phyloP scores from a whole-genome alignment of 441 rosid genomes.

The Adansonia gregorii region DNA sequence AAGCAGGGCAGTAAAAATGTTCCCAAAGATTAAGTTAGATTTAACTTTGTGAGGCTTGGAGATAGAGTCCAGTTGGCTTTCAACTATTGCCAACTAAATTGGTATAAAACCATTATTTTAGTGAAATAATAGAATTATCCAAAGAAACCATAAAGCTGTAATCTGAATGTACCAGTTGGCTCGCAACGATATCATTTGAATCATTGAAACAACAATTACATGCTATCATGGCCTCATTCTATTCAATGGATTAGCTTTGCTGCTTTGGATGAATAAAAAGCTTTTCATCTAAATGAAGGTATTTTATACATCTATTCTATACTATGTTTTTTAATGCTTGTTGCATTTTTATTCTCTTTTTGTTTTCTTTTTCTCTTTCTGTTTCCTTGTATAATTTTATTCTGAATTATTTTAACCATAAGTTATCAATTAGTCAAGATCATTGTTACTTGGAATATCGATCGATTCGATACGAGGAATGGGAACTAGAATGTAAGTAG shows the following conservation, averaged over 20 bases:
- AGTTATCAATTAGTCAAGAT: too few species aligned
- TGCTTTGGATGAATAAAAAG: neutral
- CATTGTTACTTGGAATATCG: too few species aligned
- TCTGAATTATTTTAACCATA: too few species aligned
- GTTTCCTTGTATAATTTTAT: too few species aligned
- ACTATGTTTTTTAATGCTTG: too few species aligned
- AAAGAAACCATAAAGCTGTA: constrained; percentile 23
- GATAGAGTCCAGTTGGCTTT: constrained; percentile 28
- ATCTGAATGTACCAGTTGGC: constrained; percentile 27
- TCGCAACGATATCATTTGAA: neutral
- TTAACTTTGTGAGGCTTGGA: constrained; percentile 35
- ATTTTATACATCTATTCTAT: too few species aligned
- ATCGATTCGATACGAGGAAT: too few species aligned
- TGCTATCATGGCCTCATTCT: constrained; percentile 10
- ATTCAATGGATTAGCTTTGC: constrained; percentile 3
- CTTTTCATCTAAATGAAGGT: neutral
- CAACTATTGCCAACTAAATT: constrained; percentile 35
- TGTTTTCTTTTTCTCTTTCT: too few species aligned
- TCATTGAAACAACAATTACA: constrained; percentile 10
- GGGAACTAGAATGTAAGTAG: too few species aligned
- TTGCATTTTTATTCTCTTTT: too few species aligned
- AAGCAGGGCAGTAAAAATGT: too few species aligned
- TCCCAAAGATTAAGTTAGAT: neutral
- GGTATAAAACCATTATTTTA: constrained; percentile 43
- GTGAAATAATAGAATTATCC: constrained; percentile 24